Base-by-base conservation (phyloP, 108 stramenopile species). In the Pinguiococcus pyrenoidosus region DNA sequence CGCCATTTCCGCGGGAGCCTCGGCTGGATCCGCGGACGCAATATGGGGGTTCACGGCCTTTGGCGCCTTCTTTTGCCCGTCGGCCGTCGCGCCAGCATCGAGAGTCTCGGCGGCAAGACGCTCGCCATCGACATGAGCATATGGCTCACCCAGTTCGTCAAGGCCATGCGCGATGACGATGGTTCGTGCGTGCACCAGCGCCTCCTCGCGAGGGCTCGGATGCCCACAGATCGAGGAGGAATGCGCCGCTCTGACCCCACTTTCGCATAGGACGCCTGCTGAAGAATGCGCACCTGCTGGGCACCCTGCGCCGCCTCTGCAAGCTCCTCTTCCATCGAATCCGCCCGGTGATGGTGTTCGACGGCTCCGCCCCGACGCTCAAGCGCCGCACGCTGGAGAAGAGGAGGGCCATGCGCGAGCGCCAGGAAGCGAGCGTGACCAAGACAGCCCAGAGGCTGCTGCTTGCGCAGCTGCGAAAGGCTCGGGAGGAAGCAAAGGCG, bases 291-390 rank as follows among this genome's bases (percentile, higher is more conserved):
- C 95, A 94, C 68, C 58, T 99, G 22, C 59, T 91, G 3, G 89
- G 91, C 6, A 87, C 88, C 30, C 53, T 99, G 13, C 80, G 92
- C 16, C 65, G 98, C 14, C 49, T 99, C 33, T 81, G 54, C 51
- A 85, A 86, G 56, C 61, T 99, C 32, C 71, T 89, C 16, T 99
- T 71, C 56, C 83, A 96, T 55, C 72, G 79, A 12, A 90, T 99
- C 27, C 71, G 79, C 30, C 94, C 98, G 6, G 89, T 99, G 27
- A 80, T 97, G 16, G 95, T 99, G 14, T 96, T 97, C 49, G 95
- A 99, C 59, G 94, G 92, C n/a, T 69, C 69, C 22, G 66, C 74
- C 1, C 98, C 98, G 8, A 80, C 73, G 30, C 74, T 99, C 20
- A 99, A 99, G 56, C 50, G 56, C 29, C 56, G 82, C 36, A 86